A percentile compares a stretch with the other conserved stretches of the same genome.
These are phyloP conservation scores for Trifolium repens DNA, from an alignment of 306 rosid species.

Conservation along the genomic window DNA sequence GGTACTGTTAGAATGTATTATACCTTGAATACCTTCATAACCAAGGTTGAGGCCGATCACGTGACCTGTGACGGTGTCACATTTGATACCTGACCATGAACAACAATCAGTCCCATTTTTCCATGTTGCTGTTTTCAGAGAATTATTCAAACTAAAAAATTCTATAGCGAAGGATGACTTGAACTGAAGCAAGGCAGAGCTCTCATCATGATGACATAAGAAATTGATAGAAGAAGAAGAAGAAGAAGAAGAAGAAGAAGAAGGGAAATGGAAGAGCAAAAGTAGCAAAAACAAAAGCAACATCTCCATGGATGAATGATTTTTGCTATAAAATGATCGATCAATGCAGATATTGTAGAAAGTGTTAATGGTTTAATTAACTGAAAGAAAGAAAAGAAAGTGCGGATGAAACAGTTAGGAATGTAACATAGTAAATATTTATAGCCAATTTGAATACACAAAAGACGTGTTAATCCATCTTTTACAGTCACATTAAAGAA, in stretches of 20 bases:
- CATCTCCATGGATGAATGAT: too few species aligned
- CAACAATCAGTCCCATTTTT: slow-evolving; percentile 30
- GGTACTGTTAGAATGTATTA: background rate
- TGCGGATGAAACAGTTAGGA: background rate
- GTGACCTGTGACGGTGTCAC: slow-evolving; percentile 2
- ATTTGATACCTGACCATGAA: slow-evolving; percentile 31
- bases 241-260: too few species aligned
- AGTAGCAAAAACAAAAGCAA: background rate
- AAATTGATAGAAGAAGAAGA: too few species aligned
- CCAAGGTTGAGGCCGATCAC: slow-evolving; percentile 35
- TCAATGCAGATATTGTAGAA: background rate
- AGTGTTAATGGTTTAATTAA: background rate
- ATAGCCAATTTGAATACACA: background rate
- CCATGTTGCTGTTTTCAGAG: slow-evolving; percentile 6
- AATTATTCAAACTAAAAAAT: too few species aligned
- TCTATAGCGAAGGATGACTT: background rate
- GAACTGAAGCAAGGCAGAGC: background rate
- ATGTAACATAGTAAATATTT: background rate
- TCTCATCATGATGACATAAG: background rate
- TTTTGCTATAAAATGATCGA: too few species aligned
- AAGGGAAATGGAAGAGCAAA: background rate
- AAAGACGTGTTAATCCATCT: too few species aligned
- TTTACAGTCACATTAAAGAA: too few species aligned
- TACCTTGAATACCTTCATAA: background rate
- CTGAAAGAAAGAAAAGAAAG: background rate